Evolutionary conservation across 495 filamentous ascomycete species (phyloP).

Genomic region (Xylaria curta): DNA sequence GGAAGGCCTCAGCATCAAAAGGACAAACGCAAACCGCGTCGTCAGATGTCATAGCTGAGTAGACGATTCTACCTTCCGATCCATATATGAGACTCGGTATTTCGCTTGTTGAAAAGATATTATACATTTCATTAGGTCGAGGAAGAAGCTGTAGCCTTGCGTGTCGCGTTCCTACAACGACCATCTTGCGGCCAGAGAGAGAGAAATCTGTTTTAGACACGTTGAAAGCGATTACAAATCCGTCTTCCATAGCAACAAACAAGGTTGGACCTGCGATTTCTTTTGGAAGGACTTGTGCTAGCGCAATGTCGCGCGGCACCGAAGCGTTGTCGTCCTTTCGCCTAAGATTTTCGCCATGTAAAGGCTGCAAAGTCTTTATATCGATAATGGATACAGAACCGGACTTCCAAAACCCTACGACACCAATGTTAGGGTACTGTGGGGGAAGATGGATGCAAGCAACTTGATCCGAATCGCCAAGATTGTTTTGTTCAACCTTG

Average conservation of each 20-base stretch:
- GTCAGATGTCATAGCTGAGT: slow-evolving; percentile 94
- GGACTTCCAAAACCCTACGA: slow-evolving; percentile 85
- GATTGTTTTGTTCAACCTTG: slow-evolving; percentile 62
- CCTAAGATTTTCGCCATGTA: slow-evolving; percentile 50
- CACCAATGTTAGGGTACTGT: slow-evolving; percentile 59
- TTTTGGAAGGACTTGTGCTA: slow-evolving; percentile 72
- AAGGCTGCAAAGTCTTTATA: slow-evolving; percentile 64
- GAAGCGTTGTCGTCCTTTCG: slow-evolving; percentile 70
- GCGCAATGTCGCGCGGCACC: slow-evolving; percentile 80
- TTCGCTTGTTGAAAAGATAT: slow-evolving; percentile 92
- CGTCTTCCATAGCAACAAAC: slow-evolving; percentile 94
- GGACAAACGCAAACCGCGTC: slow-evolving; percentile 79
- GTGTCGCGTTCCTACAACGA: slow-evolving; percentile 85
- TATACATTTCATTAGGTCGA: slow-evolving; percentile 64
- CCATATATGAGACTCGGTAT: slow-evolving; percentile 93
- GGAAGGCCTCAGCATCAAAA: slow-evolving; percentile 82
- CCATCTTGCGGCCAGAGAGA: slow-evolving; percentile 75
- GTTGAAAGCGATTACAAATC: slow-evolving; percentile 85
- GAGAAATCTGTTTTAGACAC: slow-evolving; percentile 63
- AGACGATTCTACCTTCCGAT: slow-evolving; percentile 84
- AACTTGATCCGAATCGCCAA: slow-evolving; percentile 73
- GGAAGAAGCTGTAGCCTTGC: slow-evolving; percentile 81
- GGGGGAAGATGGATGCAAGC: slow-evolving; percentile 72
- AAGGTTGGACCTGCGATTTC: slow-evolving; percentile 66
- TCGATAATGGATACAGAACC: slow-evolving; percentile 75